Base-by-base conservation (phyloP, 441 rosid genomes). In the Corymbia citriodora region DNA sequence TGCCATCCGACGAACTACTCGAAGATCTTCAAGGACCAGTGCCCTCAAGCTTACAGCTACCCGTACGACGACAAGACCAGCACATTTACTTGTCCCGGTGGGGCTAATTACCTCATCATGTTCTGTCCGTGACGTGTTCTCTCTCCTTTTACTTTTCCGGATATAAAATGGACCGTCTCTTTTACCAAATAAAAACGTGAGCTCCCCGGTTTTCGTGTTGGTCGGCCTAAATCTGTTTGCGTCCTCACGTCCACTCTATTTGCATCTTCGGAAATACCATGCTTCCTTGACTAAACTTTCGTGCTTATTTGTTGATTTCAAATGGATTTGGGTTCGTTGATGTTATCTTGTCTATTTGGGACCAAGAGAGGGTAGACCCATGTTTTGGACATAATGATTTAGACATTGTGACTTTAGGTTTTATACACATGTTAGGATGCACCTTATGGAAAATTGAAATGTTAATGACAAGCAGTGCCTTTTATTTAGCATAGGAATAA, bases 21-120 rank as follows among this genome's bases (percentile, higher is more conserved):
- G 2, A 23, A 48, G 88, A 52, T 93, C 33, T 93, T 93, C 72
- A 90, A 93, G 72, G 7, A 18, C 14, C 81, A 65, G 89, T 93
- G 94, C 79, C 94, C 93, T 23, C 88, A 59, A 33, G 93, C 94
- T 16, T 92, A 93, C n/a, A 93, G 92, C 54, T 93, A 93, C 55
- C 93, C 94, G 13, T 93, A 88, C 55, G 94, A 93, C 87, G 94
- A 93, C 87, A 16, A 25, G 17, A 59, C 90, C 21, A 90, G 93
- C 74, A 90, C 91, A 6, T 90, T 90, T 29, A 89, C 93, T 3
- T 92, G 94, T 49, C 53, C 89, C 27, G 72, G 83, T 17, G 91
- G 92, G n/a, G 81, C 92, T 31, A 59, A 90, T 83, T 93, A 90
- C 55, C 33, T 82, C 10, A 87, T 93, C 55, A 91, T 92, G 5